These are phyloP conservation scores for Peronospora destructor DNA, from an alignment of 352 stramenopile genomes.

Conservation along the genomic window DNA sequence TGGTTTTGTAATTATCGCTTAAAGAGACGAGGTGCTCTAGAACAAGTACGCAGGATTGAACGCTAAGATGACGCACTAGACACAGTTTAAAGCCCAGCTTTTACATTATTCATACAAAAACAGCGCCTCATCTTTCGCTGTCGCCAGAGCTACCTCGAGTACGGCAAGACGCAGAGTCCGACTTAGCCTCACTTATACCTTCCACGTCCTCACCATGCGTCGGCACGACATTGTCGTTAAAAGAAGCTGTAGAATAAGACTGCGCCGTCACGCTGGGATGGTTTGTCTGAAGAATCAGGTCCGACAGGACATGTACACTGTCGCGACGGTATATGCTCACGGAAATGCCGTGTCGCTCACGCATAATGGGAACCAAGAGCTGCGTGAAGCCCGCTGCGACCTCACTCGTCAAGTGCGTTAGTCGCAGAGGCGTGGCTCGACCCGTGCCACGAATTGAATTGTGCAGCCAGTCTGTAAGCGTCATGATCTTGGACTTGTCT, in stretches of 20 bases:
- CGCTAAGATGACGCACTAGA: constrained; percentile 1
- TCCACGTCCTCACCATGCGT: constrained; percentile 9
- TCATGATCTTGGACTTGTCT: constrained; percentile 53
- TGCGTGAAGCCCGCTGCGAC: constrained; percentile 56
- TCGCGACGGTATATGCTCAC: constrained; percentile 56
- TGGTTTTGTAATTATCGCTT: background rate
- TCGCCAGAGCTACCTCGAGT: constrained; percentile 15
- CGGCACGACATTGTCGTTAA: constrained; percentile 5
- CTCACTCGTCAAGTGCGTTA: constrained; percentile 45
- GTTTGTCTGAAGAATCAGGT: constrained; percentile 52
- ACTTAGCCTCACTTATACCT: constrained; percentile 13
- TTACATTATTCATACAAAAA: constrained; percentile 43
- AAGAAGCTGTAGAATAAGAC: constrained; percentile 21
- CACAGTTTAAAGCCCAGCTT: background rate
- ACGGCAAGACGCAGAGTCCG: constrained; percentile 10
- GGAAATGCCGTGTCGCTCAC: constrained; percentile 52
- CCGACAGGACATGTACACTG: constrained; percentile 49
- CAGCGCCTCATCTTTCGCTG: constrained; percentile 37
- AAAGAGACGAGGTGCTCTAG: background rate
- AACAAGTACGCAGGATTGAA: background rate
- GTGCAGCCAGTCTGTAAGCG: constrained; percentile 57
- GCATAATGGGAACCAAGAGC: constrained; percentile 61
- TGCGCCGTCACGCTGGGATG: constrained; percentile 30
- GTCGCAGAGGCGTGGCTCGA: constrained; percentile 32
- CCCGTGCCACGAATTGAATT: constrained; percentile 47